Base-by-base conservation (phyloP, 2,329 filamentous ascomycete species). In the Penicillium sp. region DNA sequence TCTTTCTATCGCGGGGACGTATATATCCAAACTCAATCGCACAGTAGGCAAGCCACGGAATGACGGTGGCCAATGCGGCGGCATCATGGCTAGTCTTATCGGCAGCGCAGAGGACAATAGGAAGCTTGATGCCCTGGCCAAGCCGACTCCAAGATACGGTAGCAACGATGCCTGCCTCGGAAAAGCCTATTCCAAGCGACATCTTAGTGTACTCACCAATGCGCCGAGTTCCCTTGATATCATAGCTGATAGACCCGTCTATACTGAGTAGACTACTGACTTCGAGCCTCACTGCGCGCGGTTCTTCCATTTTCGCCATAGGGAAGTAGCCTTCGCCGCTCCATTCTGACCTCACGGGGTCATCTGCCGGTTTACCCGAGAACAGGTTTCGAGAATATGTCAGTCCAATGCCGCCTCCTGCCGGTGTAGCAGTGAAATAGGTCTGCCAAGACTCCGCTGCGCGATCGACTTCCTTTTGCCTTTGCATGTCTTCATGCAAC, bases 1-100 rank as follows among this genome's bases (percentile, higher is more conserved):
- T 60, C 47, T 64, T 63, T 27, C 65, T 61, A 40, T 69, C 60
- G 20, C 66, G 59, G 0, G 70, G 71, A 7, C 71, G 66, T 26
- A 70, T 62, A 35, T 65, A 61, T 2, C 67, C 68, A 50, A 72
- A 73, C 52, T 74, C 71, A 34, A 71, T 36, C 1, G 66, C 64
- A 24, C 67, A 63, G 42, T 74, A 74, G 9, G 64, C 52, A 28
- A 66, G 52, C 65, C 66, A 71, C 0, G 71, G 70, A 20, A 69
- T 54, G 16, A 68, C 51, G 9, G 69, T 57, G 6, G 65, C 69
- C 41, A 70, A 47, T 3, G 61, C 49, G 9, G 66, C 64, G 32
- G 67, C 58, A 38, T 69, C 66, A 18, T 55, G 56, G 34, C 61
- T 65, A 14, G 66, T 57, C n/a, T 62, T 39, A 4, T 64, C 58